These are phyloP conservation scores for Populus simonii DNA, from an alignment of 345 rosid genomes.

Conservation along the genomic window DNA sequence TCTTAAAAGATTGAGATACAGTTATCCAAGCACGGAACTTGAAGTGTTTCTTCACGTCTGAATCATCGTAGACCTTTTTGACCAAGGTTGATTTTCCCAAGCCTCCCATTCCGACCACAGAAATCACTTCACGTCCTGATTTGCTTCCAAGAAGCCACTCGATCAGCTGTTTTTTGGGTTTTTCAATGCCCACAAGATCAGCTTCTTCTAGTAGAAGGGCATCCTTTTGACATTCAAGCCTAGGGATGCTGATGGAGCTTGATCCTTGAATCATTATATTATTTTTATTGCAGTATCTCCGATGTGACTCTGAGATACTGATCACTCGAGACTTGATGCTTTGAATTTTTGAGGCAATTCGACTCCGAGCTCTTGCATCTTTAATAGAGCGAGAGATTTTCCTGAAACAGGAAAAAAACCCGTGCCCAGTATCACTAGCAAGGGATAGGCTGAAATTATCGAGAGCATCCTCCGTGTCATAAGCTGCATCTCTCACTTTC, in stretches of 20 bases:
- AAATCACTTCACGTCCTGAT: conserved; percentile 7
- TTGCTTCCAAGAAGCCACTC: conserved; percentile 10
- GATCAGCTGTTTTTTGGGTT: conserved; percentile 15
- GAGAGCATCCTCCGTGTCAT: conserved; percentile 30
- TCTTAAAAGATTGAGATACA: conserved; percentile 10
- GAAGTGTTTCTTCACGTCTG: conserved; percentile 23
- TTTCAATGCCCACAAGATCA: conserved; percentile 23
- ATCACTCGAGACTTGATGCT: conserved; percentile 13
- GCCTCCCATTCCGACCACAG: conserved; percentile 19
- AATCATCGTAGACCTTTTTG: conserved; percentile 6
- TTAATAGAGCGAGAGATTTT: conserved; percentile 6
- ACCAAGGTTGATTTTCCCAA: conserved; percentile 20
- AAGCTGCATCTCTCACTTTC: conserved; percentile 29
- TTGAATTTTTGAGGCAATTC: conserved; percentile 22
- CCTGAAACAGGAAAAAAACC: neutral
- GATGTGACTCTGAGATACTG: conserved; percentile 5
- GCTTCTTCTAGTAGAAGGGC: conserved; percentile 27
- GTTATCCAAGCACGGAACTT: conserved; percentile 18
- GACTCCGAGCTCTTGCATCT: conserved; percentile 20
- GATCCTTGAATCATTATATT: conserved; percentile 7
- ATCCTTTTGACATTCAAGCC: conserved; percentile 14
- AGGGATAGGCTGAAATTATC: conserved; percentile 25
- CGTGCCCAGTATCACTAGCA: conserved; percentile 3
- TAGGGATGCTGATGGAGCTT: neutral
- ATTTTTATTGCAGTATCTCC: conserved; percentile 13